phyloP scores from a whole-genome alignment of 768 basidiomycete genomes.

The Myochromella boudieri region DNA sequence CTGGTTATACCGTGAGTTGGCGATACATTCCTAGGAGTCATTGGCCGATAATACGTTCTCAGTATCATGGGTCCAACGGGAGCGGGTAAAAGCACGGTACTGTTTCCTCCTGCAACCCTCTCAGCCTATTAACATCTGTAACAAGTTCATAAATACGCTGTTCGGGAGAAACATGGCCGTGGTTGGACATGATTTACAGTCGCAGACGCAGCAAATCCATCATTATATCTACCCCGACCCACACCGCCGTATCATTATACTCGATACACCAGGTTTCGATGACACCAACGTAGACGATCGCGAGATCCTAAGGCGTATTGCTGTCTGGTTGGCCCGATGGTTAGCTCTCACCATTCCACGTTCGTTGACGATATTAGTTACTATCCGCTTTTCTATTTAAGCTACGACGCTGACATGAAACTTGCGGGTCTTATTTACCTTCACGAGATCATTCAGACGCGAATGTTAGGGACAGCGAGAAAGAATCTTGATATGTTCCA shows the following conservation, averaged over 20 bases:
- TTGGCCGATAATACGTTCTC: neutral
- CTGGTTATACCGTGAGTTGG: conserved; percentile 18
- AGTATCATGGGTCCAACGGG: conserved; percentile 19
- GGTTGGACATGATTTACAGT: conserved; percentile 13
- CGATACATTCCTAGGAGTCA: neutral
- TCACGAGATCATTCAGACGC: conserved; percentile 15
- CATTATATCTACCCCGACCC: conserved; percentile 8
- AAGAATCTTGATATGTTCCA: conserved; percentile 18
- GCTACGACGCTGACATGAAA: conserved; percentile 14
- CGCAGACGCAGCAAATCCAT: conserved; percentile 11
- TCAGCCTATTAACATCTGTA: neutral
- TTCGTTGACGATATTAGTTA: neutral
- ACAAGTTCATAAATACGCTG: conserved; percentile 8
- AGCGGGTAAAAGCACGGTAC: conserved; percentile 21
- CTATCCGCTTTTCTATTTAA: neutral
- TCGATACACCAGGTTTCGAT: conserved; percentile 25
- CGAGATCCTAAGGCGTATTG: conserved; percentile 19
- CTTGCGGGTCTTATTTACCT: conserved; percentile 18
- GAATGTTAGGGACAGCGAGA: conserved; percentile 13
- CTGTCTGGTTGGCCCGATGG: conserved; percentile 18
- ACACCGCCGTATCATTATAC: conserved; percentile 13
- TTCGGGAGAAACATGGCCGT: neutral
- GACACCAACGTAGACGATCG: conserved; percentile 14
- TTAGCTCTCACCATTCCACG: conserved; percentile 1
- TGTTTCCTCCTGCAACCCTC: neutral